These are phyloP conservation scores for Oxyria digyna DNA, from an alignment of 148 eudicot species.

Conservation along the genomic window DNA sequence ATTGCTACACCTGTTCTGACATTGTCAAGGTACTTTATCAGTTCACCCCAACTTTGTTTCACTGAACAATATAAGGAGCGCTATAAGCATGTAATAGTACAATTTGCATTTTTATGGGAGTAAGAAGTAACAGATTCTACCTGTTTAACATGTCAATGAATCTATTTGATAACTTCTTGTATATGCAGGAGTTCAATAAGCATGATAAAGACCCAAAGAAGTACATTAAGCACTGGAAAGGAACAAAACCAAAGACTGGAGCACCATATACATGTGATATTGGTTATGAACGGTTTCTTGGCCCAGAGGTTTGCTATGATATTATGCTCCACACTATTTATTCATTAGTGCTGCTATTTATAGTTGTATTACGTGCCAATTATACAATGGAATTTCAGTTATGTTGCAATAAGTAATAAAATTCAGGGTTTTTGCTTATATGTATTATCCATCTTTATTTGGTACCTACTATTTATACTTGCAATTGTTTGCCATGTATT, in stretches of 20 bases:
- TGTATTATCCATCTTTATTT: not conserved
- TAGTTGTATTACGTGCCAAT: not conserved
- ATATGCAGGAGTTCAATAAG: constrained; percentile 78
- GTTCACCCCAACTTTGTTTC: not conserved
- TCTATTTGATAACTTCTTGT: not conserved
- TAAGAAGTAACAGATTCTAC: not conserved
- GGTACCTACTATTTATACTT: not conserved
- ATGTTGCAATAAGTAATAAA: not conserved
- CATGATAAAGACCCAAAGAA: constrained; percentile 95
- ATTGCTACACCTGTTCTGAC: constrained; percentile 92
- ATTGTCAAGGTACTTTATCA: constrained; percentile 66
- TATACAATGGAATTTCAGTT: not conserved
- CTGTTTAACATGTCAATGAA: not conserved
- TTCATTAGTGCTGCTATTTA: not conserved
- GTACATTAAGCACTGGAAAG: constrained; percentile 91
- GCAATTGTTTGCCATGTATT: not conserved
- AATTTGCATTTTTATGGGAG: not conserved
- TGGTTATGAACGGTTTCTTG: constrained; percentile 96
- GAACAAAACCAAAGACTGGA: constrained; percentile 91
- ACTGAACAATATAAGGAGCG: not conserved
- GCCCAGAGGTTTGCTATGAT: constrained; percentile 72
- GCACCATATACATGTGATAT: constrained; percentile 93
- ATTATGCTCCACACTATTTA: not conserved
- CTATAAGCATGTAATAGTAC: not conserved
- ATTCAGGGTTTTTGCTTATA: not conserved